These are phyloP conservation scores for Botryotinia calthae DNA, from an alignment of 2,329 filamentous ascomycete genomes.

Conservation along the genomic window DNA sequence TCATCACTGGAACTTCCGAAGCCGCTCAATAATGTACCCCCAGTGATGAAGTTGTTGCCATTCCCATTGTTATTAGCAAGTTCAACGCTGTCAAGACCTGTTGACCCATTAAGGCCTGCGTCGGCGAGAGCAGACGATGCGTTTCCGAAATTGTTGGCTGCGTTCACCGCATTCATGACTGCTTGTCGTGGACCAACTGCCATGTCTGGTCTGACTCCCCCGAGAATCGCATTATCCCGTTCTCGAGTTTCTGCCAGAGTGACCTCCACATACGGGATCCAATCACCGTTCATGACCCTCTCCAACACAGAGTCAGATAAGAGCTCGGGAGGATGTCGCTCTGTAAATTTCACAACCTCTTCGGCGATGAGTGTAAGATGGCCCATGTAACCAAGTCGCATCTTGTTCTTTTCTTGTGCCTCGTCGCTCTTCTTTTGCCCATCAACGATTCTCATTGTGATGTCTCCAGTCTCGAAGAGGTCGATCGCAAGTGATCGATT, in stretches of 20 bases:
- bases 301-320: conserved; percentile 82
- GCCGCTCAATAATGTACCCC: conserved; percentile 76
- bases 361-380: conserved; percentile 96
- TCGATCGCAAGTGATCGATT: conserved; percentile 88
- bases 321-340: conserved; percentile 84
- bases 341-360: conserved; percentile 97
- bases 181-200: conserved; percentile 76
- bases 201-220: conserved; percentile 89
- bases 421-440: conserved; percentile 86
- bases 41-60: conserved; percentile 62
- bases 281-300: conserved; percentile 82
- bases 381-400: conserved; percentile 96
- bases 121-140: conserved; percentile 70
- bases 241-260: conserved; percentile 90
- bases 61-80: conserved; percentile 64
- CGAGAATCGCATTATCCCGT: conserved; percentile 95
- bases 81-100: conserved; percentile 55
- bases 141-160: conserved; percentile 53
- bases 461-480: conserved; percentile 84
- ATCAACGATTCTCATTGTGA: conserved; percentile 88
- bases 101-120: conserved; percentile 70
- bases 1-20: conserved; percentile 96
- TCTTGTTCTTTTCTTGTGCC: conserved; percentile 78
- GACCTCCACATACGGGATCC: conserved; percentile 93
- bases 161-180: conserved; percentile 54